These are phyloP conservation scores for Garcia nutans DNA, from an alignment of 345 rosid species.

Conservation along the genomic window DNA sequence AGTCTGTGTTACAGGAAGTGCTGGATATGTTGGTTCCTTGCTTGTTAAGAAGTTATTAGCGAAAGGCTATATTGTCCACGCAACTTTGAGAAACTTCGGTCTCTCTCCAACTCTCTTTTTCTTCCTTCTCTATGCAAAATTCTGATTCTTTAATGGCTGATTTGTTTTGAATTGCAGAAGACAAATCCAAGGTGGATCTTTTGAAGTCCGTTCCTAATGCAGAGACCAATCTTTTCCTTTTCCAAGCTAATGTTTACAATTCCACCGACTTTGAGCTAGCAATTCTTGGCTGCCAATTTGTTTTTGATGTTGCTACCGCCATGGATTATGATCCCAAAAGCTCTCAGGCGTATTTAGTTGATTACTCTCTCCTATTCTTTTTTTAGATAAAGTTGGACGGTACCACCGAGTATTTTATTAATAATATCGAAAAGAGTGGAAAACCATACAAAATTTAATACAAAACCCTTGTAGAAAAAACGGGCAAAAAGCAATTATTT, in stretches of 20 bases:
- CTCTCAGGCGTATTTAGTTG: constrained; percentile 4
- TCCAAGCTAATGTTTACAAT: constrained; percentile 32
- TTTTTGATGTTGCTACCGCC: constrained; percentile 30
- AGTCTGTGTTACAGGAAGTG: constrained; percentile 42
- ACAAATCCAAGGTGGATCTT: constrained; percentile 22
- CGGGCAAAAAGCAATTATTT: no score
- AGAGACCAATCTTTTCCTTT: constrained; percentile 25
- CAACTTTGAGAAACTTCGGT: constrained; percentile 36
- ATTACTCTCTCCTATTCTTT: neutral
- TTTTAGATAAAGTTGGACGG: no score
- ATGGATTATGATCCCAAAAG: constrained; percentile 1
- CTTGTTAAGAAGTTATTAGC: constrained; percentile 33
- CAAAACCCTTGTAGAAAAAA: no score
- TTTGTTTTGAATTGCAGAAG: constrained; percentile 22
- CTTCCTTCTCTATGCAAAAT: neutral
- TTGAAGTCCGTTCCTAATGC: constrained; percentile 34
- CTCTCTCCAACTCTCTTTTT: neutral
- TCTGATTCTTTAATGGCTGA: neutral
- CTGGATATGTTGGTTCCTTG: constrained; percentile 38
- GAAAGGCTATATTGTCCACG: constrained; percentile 34
- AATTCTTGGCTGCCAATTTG: constrained; percentile 27
- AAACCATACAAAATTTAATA: no score
- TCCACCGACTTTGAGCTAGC: constrained; percentile 28
- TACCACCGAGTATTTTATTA: no score
- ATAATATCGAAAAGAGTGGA: no score